phyloP scores from a whole-genome alignment of 2,329 filamentous ascomycete species.

The Chaetothyriales sp. region DNA sequence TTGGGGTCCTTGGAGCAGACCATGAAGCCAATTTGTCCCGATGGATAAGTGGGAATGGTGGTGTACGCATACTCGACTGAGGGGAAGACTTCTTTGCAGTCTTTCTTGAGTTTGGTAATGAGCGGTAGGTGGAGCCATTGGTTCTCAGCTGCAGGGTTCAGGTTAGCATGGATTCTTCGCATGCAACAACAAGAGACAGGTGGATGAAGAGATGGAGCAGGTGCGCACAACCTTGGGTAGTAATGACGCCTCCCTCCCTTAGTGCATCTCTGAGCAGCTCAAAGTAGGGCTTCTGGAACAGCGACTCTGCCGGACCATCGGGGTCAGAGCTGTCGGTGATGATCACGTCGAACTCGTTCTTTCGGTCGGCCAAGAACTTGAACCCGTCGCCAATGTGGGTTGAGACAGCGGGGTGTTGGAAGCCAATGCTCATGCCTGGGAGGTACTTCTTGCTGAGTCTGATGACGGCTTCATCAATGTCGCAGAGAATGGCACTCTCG shows the following conservation, averaged over 20 bases:
- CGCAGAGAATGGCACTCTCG: constrained; percentile 89
- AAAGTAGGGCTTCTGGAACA: constrained; percentile 99
- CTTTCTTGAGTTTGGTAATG: constrained; percentile 89
- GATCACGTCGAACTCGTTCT: constrained; percentile 97
- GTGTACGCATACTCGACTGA: constrained; percentile 96
- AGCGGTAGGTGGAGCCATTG: constrained; percentile 95
- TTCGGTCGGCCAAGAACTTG: constrained; percentile 93
- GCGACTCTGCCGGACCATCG: constrained; percentile 84
- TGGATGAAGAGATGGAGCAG: constrained; percentile 37
- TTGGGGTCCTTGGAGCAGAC: constrained; percentile 90
- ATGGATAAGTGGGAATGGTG: constrained; percentile 97
- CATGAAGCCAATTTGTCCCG: constrained; percentile 99
- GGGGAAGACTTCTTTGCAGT: constrained; percentile 93
- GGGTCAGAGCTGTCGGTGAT: constrained; percentile 98
- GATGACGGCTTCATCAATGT: constrained; percentile 98
- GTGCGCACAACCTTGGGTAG: constrained; percentile 99
- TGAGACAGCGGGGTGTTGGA: constrained; percentile 84
- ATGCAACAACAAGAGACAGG: constrained; percentile 7
- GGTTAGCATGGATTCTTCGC: constrained; percentile 6
- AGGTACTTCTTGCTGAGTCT: constrained; percentile 97
- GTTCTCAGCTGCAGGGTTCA: constrained; percentile 62
- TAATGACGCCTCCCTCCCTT: constrained; percentile 91
- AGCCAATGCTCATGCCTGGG: constrained; percentile 81
- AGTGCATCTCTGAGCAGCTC: constrained; percentile 81
- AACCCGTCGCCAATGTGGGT: constrained; percentile 93